Evolutionary conservation across 768 basidiomycete species (phyloP), one percentile per base, ranked within the genome.

Genomic region (Artomyces pyxidatus): DNA sequence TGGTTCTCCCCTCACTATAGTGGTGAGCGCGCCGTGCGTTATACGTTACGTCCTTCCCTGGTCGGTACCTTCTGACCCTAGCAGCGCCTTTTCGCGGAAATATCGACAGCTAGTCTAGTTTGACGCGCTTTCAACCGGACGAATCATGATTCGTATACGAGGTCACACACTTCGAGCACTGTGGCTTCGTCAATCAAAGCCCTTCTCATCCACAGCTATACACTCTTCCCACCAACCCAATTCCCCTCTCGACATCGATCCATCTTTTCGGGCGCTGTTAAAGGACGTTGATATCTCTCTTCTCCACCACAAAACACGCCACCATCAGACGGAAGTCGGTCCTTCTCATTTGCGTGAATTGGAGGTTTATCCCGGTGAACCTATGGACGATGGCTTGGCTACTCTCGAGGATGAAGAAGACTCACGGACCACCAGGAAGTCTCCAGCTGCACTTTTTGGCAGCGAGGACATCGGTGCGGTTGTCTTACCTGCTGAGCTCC

Each of bases 371-470:
- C 66, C 73, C 41, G 58, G 64, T 21, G 68, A 60, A 27, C 41
- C 56, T 2, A 42, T 53, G 21, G 50, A 67, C 4, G 58, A 61
- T 3, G 61, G 71, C 16, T 52, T 54, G 48, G 54, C 45, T 4
- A 51, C 65, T 29, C 61, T 62, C 43, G n/a, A n/a, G n/a, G n/a
- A n/a, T n/a, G 64, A 65, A 22, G 68, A 68, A 37, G 67, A 68
- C 22, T 65, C 63, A 16, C 58, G 54, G 55, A 70, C 56, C 61
- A 76, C 63, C 38, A 69, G 78, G 45, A 86, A 86, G 61, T 90
- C 89, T 22, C 85, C 88, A 37, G 90, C 88, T 19, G 90, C 91
- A 17, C 68, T 71, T 21, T 88, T 88, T 63, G 94, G 92, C 16
- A 84, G 85, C 56, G 73, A 80, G 49, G 68, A 75, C 37, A 73